Conservation (phyloP, 2,329 filamentous ascomycete genomes). For the Tolypocladium paradoxum region DNA sequence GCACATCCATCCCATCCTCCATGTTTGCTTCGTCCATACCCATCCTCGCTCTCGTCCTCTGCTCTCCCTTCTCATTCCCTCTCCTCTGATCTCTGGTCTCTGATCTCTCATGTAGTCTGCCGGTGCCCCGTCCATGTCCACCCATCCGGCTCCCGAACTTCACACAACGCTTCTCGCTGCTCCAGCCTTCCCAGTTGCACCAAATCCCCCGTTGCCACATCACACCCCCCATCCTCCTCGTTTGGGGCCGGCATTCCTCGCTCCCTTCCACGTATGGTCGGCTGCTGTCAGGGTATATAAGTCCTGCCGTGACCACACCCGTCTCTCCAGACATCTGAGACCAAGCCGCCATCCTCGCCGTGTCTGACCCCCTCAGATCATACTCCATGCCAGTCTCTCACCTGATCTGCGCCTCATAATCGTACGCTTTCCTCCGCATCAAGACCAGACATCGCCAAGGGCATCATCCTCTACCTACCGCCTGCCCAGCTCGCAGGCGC, state of each 20-base stretch:
- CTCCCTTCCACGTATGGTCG: not conserved
- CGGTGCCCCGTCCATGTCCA: constrained; percentile 1
- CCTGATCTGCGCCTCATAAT: not conserved
- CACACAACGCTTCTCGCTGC: constrained; percentile 1
- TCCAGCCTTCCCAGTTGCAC: constrained; percentile 4
- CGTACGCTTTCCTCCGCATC: not conserved
- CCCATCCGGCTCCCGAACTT: not conserved
- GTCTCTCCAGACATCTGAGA: constrained; percentile 4
- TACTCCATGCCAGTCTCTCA: constrained; percentile 1
- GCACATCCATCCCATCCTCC: not conserved
- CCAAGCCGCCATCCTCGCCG: constrained; percentile 2
- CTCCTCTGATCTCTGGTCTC: not conserved
- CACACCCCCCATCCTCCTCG: constrained; percentile 1
- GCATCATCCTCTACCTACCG: not conserved
- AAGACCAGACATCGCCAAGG: not conserved
- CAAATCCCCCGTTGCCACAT: constrained; percentile 6
- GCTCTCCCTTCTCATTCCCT: not conserved
- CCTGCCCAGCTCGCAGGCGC: not conserved
- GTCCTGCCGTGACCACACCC: constrained; percentile 1
- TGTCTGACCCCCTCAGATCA: constrained; percentile 4
- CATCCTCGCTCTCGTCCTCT: not conserved
- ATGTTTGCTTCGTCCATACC: not conserved
- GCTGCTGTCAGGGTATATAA: constrained; percentile 5
- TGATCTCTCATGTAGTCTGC: constrained; percentile 4
- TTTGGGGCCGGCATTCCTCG: constrained; percentile 3